These are phyloP conservation scores for Lentinula edodes DNA, from an alignment of 768 basidiomycete species.

Conservation along the genomic window DNA sequence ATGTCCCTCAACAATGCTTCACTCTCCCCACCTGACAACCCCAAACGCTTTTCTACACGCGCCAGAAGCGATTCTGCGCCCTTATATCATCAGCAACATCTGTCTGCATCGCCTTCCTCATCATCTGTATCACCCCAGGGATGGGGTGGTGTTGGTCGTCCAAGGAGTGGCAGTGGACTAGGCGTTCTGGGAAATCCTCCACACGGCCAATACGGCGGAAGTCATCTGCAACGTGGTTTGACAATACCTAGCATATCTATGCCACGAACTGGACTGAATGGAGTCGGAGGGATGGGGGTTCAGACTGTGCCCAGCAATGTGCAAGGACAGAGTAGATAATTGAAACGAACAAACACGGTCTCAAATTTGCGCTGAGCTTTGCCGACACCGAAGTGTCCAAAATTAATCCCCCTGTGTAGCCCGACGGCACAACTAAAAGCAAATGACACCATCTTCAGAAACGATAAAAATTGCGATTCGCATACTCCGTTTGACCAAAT, in stretches of 20 bases:
- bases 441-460: not conserved
- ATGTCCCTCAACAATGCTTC: slow-evolving; percentile 16
- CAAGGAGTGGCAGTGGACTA: slow-evolving; percentile 49
- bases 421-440: not conserved
- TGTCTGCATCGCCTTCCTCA: slow-evolving; percentile 12
- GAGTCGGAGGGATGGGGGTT: slow-evolving; percentile 1
- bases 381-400: not conserved
- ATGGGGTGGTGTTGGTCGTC: slow-evolving; percentile 27
- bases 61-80: slow-evolving; percentile 68
- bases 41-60: slow-evolving; percentile 39
- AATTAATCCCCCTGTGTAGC: not conserved
- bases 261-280: slow-evolving; percentile 5
- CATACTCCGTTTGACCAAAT: not conserved
- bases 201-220: not conserved
- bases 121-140: slow-evolving; percentile 11
- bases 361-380: not conserved
- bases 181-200: slow-evolving; percentile 5
- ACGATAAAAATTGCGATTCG: not conserved
- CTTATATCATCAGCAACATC: slow-evolving; percentile 41
- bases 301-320: slow-evolving; percentile 4
- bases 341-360: not conserved
- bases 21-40: slow-evolving; percentile 9
- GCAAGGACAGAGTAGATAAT: slow-evolving; percentile 1
- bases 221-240: slow-evolving; percentile 3
- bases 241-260: slow-evolving; percentile 4